Evolutionary conservation across 75 land plant genomes (phyloP).

Genomic region (Pinus taeda): DNA sequence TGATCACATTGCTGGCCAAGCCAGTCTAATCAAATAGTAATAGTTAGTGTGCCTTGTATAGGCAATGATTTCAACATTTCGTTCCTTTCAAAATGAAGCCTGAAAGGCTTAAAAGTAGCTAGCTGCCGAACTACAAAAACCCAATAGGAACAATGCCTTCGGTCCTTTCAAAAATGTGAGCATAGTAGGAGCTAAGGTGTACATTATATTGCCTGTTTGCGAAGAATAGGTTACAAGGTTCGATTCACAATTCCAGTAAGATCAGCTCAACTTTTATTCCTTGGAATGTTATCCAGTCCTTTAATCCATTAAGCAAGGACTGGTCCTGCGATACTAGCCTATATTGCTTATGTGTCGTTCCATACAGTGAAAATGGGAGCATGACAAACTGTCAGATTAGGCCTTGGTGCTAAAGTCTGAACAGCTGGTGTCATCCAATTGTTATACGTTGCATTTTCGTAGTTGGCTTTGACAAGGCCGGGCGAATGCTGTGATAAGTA

Average conservation of each 20-base stretch:
- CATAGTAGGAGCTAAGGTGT: conserved; percentile 7
- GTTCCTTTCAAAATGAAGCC: conserved; percentile 1
- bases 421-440: conserved; percentile 10
- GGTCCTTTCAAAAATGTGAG: conserved; percentile 7
- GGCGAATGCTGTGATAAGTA: conserved; percentile 3
- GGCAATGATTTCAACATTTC: not conserved
- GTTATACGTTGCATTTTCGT: conserved; percentile 1
- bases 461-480: conserved; percentile 3
- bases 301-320: conserved; percentile 1
- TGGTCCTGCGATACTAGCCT: not conserved
- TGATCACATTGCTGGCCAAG: conserved; percentile 1
- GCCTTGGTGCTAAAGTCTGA: conserved; percentile 7
- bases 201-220: no score
- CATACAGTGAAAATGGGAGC: conserved; percentile 9
- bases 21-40: conserved; percentile 1
- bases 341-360: not conserved
- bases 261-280: not conserved
- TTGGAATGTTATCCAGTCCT: not conserved
- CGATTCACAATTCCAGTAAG: not conserved
- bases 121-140: not conserved
- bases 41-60: not conserved
- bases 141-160: not conserved
- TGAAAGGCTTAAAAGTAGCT: not conserved
- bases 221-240: not conserved
- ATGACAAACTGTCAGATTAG: conserved; percentile 10